Percentiles rank a stretch among this genome's conserved stretches.
These are phyloP conservation scores for Pleurotus citrinopileatus DNA, from an alignment of 768 basidiomycete genomes.

Conservation along the genomic window DNA sequence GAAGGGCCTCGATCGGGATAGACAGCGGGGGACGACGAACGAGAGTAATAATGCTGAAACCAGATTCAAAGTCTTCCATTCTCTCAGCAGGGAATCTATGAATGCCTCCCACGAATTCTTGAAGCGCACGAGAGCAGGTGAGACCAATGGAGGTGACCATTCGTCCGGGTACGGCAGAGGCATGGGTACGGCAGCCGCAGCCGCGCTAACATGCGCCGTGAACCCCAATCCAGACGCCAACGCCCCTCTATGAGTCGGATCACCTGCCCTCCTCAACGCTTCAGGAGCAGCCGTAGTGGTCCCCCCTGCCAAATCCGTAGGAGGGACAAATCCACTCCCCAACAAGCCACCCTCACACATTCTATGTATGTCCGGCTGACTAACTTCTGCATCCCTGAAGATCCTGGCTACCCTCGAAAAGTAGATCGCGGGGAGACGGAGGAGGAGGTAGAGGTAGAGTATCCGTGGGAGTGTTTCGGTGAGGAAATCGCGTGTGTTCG, in stretches of 20 bases:
- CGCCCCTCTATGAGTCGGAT: constrained; percentile 12
- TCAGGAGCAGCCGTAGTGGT: background rate
- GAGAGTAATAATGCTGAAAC: constrained; percentile 61
- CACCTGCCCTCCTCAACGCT: background rate
- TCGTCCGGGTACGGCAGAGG: constrained; percentile 51
- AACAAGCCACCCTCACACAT: constrained; percentile 43
- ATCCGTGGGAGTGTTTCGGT: constrained; percentile 39
- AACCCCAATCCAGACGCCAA: constrained; percentile 24
- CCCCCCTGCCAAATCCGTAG: background rate
- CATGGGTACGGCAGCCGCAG: constrained; percentile 15
- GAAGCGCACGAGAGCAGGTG: constrained; percentile 65
- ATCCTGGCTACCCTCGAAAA: constrained; percentile 76
- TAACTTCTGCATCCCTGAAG: constrained; percentile 77
- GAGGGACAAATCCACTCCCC: constrained; percentile 14
- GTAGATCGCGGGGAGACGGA: constrained; percentile 76
- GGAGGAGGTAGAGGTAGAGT: constrained; percentile 46
- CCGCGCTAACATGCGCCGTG: constrained; percentile 20
- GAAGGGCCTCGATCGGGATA: background rate
- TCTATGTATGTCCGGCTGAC: constrained; percentile 63
- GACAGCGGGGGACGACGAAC: constrained; percentile 23
- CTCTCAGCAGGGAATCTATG: constrained; percentile 62
- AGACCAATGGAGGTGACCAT: constrained; percentile 50
- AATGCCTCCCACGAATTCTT: constrained; percentile 69
- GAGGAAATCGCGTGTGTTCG: constrained; percentile 20
- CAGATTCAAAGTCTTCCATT: constrained; percentile 76